Percentiles rank a stretch among this genome's conserved stretches.
These are phyloP conservation scores for Mortierella sp. DNA, from an alignment of 371 early-diverging fungal species.

Conservation along the genomic window DNA sequence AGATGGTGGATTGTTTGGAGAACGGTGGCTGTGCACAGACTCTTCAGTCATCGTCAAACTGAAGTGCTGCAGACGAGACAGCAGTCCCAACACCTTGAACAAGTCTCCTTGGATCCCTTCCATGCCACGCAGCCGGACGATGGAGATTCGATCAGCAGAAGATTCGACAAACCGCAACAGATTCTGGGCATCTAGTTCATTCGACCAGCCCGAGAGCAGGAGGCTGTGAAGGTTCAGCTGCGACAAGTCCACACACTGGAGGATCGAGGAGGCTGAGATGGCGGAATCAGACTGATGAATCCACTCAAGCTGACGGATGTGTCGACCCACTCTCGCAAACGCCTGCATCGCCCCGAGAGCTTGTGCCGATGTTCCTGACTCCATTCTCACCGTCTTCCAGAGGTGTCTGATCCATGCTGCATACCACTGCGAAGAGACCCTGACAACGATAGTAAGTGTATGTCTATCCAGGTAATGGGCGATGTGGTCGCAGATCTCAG, in stretches of 20 bases:
- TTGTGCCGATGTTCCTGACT: conserved; percentile 17
- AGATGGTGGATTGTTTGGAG: conserved; percentile 13
- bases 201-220: conserved; percentile 31
- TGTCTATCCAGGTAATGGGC: conserved; percentile 24
- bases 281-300: conserved; percentile 16
- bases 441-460: conserved; percentile 26
- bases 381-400: conserved; percentile 31
- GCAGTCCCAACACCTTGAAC: conserved; percentile 12
- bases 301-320: conserved; percentile 43
- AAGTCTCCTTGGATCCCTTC: conserved; percentile 24
- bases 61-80: conserved; percentile 20
- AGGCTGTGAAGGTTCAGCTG: conserved; percentile 23
- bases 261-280: neutral
- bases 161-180: conserved; percentile 20
- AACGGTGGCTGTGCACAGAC: conserved; percentile 2
- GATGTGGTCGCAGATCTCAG: conserved; percentile 45
- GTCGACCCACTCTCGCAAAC: conserved; percentile 23
- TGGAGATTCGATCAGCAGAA: conserved; percentile 21
- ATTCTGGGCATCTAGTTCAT: conserved; percentile 9
- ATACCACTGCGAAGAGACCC: conserved; percentile 38
- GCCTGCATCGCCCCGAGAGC: conserved; percentile 18
- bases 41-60: conserved; percentile 20
- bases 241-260: conserved; percentile 16
- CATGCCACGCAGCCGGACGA: conserved; percentile 26
- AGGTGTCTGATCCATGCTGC: conserved; percentile 32